Evolutionary conservation across 2,329 filamentous ascomycete species (phyloP).

Genomic region (Xylaria sp.): DNA sequence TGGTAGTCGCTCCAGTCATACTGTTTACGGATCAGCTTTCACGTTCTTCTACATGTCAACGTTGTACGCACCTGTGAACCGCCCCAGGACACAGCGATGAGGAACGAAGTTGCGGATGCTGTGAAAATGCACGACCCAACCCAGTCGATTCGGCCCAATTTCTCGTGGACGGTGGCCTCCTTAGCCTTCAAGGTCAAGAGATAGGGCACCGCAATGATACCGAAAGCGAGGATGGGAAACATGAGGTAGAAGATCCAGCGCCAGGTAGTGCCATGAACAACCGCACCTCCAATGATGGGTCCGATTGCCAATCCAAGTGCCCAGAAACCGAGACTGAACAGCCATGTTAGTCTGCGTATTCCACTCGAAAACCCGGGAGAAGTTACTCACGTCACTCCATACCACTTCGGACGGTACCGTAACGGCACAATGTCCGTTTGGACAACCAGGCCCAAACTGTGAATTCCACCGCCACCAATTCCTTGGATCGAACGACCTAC

Average conservation of each 20-base stretch:
- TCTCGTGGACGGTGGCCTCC: constrained; percentile 30
- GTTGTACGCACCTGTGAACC: constrained; percentile 30
- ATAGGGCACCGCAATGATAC: constrained; percentile 37
- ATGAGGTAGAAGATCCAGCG: constrained; percentile 37
- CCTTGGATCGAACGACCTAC: constrained; percentile 38
- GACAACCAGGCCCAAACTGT: constrained; percentile 37
- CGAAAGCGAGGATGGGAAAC: constrained; percentile 39
- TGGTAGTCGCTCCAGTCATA: constrained; percentile 14
- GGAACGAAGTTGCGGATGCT: constrained; percentile 38
- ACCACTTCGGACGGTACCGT: constrained; percentile 38
- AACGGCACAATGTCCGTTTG: constrained; percentile 41
- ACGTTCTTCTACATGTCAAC: neutral
- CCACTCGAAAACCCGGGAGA: too few relatives aligned
- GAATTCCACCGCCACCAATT: constrained; percentile 39
- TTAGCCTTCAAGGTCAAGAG: constrained; percentile 38
- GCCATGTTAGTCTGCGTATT: neutral
- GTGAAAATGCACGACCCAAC: constrained; percentile 43
- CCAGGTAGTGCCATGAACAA: constrained; percentile 18
- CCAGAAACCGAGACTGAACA: constrained; percentile 14
- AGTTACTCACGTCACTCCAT: constrained; percentile 33
- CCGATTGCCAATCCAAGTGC: constrained; percentile 17
- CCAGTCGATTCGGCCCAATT: constrained; percentile 41
- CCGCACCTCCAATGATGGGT: constrained; percentile 17
- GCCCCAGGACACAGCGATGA: constrained; percentile 45
- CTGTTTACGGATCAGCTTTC: constrained; percentile 10